Evolutionary conservation across 2,329 filamentous ascomycete genomes (phyloP).

Genomic region (Xylaria sp.): DNA sequence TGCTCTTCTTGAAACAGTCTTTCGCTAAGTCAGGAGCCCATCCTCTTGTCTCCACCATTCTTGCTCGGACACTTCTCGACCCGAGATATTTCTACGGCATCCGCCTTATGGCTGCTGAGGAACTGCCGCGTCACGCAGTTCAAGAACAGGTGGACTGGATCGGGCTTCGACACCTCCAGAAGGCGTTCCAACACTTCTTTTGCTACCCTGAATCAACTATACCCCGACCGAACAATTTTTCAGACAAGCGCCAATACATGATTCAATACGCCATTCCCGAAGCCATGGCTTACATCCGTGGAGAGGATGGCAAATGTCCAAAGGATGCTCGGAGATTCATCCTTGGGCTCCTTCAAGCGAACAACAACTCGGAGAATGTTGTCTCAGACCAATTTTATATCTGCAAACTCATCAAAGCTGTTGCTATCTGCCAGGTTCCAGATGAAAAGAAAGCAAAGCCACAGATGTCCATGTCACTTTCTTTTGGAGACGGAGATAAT

Average conservation of each 20-base stretch:
- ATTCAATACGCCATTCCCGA: constrained; percentile 85
- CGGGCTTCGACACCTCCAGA: constrained; percentile 84
- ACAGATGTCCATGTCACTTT: constrained; percentile 56
- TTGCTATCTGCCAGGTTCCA: constrained; percentile 68
- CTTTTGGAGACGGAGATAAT: constrained; percentile 54
- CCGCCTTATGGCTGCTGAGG: constrained; percentile 82
- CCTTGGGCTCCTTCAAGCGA: constrained; percentile 88
- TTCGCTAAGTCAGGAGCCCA: constrained; percentile 66
- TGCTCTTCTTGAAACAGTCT: constrained; percentile 75
- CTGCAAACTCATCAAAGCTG: constrained; percentile 75
- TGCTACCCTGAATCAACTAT: constrained; percentile 82
- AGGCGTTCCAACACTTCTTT: constrained; percentile 87
- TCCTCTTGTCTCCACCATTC: constrained; percentile 86
- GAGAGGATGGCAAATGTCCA: constrained; percentile 79
- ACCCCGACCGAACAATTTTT: constrained; percentile 90
- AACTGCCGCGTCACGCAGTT: constrained; percentile 79
- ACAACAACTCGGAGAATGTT: constrained; percentile 91
- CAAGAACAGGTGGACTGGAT: constrained; percentile 74
- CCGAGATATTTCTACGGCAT: constrained; percentile 93
- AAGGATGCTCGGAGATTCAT: constrained; percentile 83
- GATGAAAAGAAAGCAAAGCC: constrained; percentile 54
- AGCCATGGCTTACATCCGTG: constrained; percentile 81
- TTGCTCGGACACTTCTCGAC: constrained; percentile 90
- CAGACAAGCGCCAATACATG: constrained; percentile 84
- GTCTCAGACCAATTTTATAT: constrained; percentile 93